Base-by-base conservation (phyloP, 2,329 filamentous ascomycete genomes). In the Pseudogymnoascus sp. region DNA sequence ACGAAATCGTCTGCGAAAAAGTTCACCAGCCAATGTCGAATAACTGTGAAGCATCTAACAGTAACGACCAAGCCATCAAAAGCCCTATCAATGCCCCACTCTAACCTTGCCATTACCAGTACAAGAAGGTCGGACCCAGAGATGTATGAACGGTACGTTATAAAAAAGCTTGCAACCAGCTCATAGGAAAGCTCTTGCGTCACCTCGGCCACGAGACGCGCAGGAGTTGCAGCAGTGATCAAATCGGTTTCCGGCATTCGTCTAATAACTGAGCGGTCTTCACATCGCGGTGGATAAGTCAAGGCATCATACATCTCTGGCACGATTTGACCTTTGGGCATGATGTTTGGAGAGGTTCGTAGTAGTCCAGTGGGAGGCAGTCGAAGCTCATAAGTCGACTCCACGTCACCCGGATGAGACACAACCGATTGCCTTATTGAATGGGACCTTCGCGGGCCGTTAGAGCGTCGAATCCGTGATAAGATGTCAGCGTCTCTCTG, bases 1-100 rank as follows among this genome's bases (percentile, higher is more conserved):
- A 95, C 84, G 72, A 96, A 99, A 71, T 99, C 94, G 71, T 99
- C 94, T 61, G 90, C 82, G 67, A 97, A 99, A 74, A 99, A 99
- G 73, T 99, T 99, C 64, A 99, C 76, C 62, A 97, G 92, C 94
- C 94, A 99, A 74, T 99, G 94, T 62, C 94, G 86, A 47, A 97
- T 81, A 6, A 94, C 94, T 26, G 97, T 94, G 76, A 97, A 99
- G 0, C 92, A 95, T 41, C 94, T 85, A 13, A 99, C 95, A 58
- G 93, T 85, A n/a, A 97, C 94, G 60, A 99, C 90, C 71, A 92
- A 89, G 39, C 94, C 94, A 71, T 97, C 91, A 71, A 96, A 90
- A 54, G 83, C 78, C 61, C 90, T 84, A 57, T 83, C 84, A 58
- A 97, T 80, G 0, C 94, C 92, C 94, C 94, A 99, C 66, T 86